Percentiles rank a stretch among this genome's conserved stretches.
These are phyloP conservation scores for Breviolum minutum DNA, from an alignment of 73 alveolate genomes.

Conservation along the genomic window DNA sequence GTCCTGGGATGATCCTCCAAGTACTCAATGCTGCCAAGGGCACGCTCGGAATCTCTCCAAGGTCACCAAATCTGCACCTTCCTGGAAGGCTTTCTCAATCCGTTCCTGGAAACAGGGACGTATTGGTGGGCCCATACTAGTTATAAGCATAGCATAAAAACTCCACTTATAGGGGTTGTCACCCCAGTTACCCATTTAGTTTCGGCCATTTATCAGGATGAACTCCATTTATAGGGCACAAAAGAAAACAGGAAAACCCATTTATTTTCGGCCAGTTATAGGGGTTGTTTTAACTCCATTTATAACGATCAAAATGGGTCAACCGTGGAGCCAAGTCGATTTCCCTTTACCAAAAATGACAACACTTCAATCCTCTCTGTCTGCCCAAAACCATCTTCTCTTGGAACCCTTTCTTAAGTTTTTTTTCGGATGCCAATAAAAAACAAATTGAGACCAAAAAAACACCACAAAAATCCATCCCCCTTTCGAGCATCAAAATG, in stretches of 20 bases:
- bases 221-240: too few species aligned
- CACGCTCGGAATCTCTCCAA: not conserved
- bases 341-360: too few species aligned
- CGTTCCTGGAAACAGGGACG: not conserved
- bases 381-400: too few species aligned
- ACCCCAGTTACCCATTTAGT: too few species aligned
- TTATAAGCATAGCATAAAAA: not conserved
- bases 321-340: too few species aligned
- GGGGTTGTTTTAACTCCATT: not conserved
- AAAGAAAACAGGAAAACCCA: too few species aligned
- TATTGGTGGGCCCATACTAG: not conserved
- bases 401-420: too few species aligned
- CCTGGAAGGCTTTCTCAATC: conserved; percentile 22
- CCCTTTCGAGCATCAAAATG: not conserved
- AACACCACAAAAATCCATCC: not conserved
- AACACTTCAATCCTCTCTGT: too few species aligned
- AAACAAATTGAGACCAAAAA: too few species aligned
- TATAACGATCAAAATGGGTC: too few species aligned
- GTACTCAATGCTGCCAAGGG: not conserved
- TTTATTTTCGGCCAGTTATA: not conserved
- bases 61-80: conserved; percentile 9
- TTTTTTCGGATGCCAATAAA: too few species aligned
- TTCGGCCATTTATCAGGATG: not conserved
- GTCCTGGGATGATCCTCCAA: not conserved
- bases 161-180: not conserved